Percentiles rank a stretch among this genome's conserved stretches.
Conservation (phyloP, 768 basidiomycete species). For the Mycena latifolia region DNA sequence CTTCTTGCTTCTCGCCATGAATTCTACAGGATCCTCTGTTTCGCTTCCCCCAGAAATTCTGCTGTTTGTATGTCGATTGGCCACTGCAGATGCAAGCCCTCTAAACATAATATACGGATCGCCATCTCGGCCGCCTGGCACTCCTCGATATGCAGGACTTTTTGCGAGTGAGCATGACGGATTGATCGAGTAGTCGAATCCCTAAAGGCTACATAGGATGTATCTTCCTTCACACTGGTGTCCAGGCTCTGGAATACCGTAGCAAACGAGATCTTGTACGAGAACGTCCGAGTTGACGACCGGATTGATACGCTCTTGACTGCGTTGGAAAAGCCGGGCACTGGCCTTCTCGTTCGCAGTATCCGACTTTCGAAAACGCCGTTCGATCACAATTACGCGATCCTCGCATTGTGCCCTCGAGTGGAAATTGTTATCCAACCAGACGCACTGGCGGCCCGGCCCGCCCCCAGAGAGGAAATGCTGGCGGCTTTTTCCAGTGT, state of each 20-base stretch:
- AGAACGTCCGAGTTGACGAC: slow-evolving; percentile 21
- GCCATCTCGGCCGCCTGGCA: too few species aligned
- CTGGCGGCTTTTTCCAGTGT: not conserved
- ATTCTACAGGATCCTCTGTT: too few species aligned
- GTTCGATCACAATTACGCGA: slow-evolving; percentile 16
- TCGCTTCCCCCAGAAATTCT: too few species aligned
- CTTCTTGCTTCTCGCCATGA: too few species aligned
- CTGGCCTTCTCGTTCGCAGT: slow-evolving; percentile 12
- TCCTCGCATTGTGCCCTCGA: slow-evolving; percentile 14
- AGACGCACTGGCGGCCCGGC: slow-evolving; percentile 6
- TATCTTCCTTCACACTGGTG: slow-evolving; percentile 21
- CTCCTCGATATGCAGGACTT: too few species aligned
- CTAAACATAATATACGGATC: too few species aligned
- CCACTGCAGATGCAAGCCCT: too few species aligned
- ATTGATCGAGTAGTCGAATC: too few species aligned
- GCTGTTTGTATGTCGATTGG: too few species aligned
- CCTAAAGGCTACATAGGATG: too few species aligned
- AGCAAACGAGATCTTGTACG: slow-evolving; percentile 22
- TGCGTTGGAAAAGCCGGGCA: not conserved
- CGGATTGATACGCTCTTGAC: slow-evolving; percentile 1
- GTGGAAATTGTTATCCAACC: slow-evolving; percentile 11
- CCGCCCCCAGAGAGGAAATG: too few species aligned
- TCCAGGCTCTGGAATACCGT: slow-evolving; percentile 23
- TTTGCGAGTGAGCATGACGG: too few species aligned
- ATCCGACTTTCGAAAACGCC: slow-evolving; percentile 7